Evolutionary conservation across 345 rosid species (phyloP).

Genomic region (Camelina sativa): DNA sequence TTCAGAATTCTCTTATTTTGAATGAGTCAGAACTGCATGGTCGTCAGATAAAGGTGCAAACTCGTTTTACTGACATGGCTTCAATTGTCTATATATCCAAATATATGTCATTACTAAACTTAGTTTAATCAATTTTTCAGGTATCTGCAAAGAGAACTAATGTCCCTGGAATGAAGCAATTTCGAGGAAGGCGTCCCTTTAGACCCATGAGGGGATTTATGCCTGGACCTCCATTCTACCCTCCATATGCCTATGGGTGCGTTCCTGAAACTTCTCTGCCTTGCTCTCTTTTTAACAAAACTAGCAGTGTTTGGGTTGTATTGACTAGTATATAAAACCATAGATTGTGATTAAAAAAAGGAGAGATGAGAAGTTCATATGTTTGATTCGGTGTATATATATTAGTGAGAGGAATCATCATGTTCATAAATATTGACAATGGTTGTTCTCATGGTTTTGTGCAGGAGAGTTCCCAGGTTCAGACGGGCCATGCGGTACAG

Average conservation of each 20-base stretch:
- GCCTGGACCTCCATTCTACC: slow-evolving; percentile 66
- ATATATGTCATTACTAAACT: not conserved
- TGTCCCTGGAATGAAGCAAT: slow-evolving; percentile 93
- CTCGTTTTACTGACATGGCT: not conserved
- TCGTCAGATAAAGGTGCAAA: slow-evolving; percentile 85
- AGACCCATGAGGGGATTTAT: slow-evolving; percentile 86
- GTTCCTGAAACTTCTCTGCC: slow-evolving; percentile 30
- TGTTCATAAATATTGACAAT: not conserved
- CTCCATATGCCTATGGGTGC: slow-evolving; percentile 85
- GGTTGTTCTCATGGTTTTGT: slow-evolving; percentile 31
- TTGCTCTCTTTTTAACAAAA: not conserved
- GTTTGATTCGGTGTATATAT: not conserved
- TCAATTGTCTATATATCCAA: slow-evolving; percentile 4
- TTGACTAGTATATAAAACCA: not conserved
- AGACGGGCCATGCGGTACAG: slow-evolving; percentile 90
- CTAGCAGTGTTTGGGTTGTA: not conserved
- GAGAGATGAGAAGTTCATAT: not conserved
- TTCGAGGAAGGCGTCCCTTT: slow-evolving; percentile 86
- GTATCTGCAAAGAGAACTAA: slow-evolving; percentile 97
- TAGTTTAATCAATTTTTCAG: slow-evolving; percentile 47
- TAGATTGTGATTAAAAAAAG: not conserved
- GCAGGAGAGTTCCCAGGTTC: slow-evolving; percentile 96
- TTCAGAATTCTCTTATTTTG: slow-evolving; percentile 88
- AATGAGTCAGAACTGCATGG: slow-evolving; percentile 98
- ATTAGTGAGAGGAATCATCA: not conserved